Evolutionary conservation across 2,329 filamentous ascomycete species (phyloP).

Genomic region (Coniochaeta pulveracea): DNA sequence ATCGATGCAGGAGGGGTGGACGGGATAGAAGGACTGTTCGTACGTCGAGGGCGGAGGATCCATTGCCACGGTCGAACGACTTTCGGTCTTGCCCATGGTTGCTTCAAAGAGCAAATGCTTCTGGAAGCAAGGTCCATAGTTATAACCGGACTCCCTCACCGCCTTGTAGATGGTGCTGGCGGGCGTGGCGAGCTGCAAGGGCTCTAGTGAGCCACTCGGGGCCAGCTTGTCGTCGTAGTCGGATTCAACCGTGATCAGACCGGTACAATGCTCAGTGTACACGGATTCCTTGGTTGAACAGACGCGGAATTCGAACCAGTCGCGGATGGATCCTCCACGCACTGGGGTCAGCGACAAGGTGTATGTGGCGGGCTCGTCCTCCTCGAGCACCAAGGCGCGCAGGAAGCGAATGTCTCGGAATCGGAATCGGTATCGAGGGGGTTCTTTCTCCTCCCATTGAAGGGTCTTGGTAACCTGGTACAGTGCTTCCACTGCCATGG

Average conservation of each 20-base stretch:
- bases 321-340: conserved; percentile 5
- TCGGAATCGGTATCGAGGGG: conserved; percentile 7
- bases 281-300: conserved; percentile 4
- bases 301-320: conserved; percentile 16
- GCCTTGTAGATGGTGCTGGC: conserved; percentile 17
- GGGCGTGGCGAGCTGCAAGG: conserved; percentile 4
- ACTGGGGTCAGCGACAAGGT: conserved; percentile 6
- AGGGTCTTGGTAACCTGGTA: conserved; percentile 11
- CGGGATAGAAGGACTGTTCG: conserved; percentile 13
- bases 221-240: conserved; percentile 1
- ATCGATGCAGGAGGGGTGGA: conserved; percentile 15
- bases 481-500: conserved; percentile 20
- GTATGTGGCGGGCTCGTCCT: conserved; percentile 5
- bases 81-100: conserved; percentile 7
- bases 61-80: conserved; percentile 8
- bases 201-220: neutral
- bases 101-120: conserved; percentile 9
- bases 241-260: conserved; percentile 12
- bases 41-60: conserved; percentile 9
- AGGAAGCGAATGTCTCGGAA: conserved; percentile 12
- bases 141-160: conserved; percentile 15
- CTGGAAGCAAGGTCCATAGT: conserved; percentile 15
- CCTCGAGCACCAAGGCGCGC: conserved; percentile 13
- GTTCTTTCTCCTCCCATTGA: neutral
- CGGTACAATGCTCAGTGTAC: conserved; percentile 10